These are phyloP conservation scores for Phalaenopsis aphrodite DNA, from an alignment of 106 monocot genomes.

Conservation along the genomic window DNA sequence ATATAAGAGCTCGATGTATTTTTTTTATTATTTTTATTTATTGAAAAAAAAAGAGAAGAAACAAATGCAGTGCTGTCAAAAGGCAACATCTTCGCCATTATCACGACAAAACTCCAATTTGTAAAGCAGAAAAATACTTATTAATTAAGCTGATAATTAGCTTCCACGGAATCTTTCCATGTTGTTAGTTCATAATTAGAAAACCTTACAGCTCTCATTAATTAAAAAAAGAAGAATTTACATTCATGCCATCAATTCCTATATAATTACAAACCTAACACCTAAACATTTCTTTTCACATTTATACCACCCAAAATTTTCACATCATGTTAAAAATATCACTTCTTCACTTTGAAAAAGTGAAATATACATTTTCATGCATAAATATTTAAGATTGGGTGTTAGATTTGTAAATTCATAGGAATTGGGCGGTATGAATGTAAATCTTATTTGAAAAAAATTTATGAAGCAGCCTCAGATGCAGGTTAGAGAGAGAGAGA, in stretches of 20 bases:
- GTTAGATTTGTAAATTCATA: no score
- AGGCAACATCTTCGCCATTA: neutral
- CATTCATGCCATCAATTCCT: no score
- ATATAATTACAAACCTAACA: neutral
- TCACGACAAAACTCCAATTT: neutral
- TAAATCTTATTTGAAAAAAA: no score
- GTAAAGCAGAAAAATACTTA: neutral
- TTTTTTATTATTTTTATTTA: neutral
- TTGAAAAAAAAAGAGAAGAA: neutral
- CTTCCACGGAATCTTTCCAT: slow-evolving; percentile 37
- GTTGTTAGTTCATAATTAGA: slow-evolving; percentile 11
- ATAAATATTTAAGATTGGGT: no score
- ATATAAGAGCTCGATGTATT: neutral
- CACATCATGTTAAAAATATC: no score
- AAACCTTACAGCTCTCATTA: neutral
- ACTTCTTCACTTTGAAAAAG: no score
- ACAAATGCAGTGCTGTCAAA: neutral
- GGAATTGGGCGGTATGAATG: no score
- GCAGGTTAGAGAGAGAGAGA: neutral
- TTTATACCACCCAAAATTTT: no score
- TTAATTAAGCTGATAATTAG: slow-evolving; percentile 11
- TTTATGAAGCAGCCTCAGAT: no score
- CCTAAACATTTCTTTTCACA: no score
- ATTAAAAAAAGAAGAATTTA: neutral
- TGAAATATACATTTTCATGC: no score